These are phyloP conservation scores for Dysphania ambrosioides DNA, from an alignment of 148 eudicot species.

Conservation along the genomic window DNA sequence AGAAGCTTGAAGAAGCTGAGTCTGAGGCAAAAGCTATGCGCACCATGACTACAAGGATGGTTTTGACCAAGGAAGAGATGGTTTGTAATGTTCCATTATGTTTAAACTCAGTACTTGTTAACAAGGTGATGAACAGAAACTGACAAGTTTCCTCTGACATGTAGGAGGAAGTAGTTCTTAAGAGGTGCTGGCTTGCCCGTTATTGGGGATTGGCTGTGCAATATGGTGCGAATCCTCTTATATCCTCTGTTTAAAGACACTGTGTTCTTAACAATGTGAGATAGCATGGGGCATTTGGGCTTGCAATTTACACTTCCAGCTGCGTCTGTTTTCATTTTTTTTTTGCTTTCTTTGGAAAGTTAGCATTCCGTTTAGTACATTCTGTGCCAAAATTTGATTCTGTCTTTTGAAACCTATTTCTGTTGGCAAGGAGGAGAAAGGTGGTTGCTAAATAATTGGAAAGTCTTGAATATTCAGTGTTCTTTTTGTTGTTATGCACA, in stretches of 20 bases:
- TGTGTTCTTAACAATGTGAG: not conserved
- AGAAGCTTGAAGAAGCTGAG: slow-evolving; percentile 81
- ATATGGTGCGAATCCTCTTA: slow-evolving; percentile 48
- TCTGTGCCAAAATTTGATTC: not conserved
- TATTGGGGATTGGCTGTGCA: slow-evolving; percentile 94
- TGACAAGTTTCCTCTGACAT: slow-evolving; percentile 14
- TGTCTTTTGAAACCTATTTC: not conserved
- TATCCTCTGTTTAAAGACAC: slow-evolving; percentile 5
- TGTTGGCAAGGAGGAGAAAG: not conserved
- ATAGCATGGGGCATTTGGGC: not conserved
- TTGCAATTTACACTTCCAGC: not conserved
- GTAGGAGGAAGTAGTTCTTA: slow-evolving; percentile 96
- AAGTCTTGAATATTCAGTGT: not conserved
- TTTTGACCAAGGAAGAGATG: slow-evolving; percentile 97
- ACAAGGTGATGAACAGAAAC: not conserved
- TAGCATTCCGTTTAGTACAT: not conserved
- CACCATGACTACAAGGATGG: slow-evolving; percentile 85
- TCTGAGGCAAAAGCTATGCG: slow-evolving; percentile 84
- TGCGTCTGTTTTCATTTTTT: not conserved
- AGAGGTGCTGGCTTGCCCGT: slow-evolving; percentile 99
- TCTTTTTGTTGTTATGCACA: slow-evolving; percentile 28
- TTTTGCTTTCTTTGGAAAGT: not conserved
- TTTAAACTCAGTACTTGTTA: not conserved
- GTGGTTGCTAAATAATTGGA: not conserved
- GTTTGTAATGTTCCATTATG: slow-evolving; percentile 38